Evolutionary conservation across 345 rosid genomes (phyloP).

Genomic region (Murraya koenigii): DNA sequence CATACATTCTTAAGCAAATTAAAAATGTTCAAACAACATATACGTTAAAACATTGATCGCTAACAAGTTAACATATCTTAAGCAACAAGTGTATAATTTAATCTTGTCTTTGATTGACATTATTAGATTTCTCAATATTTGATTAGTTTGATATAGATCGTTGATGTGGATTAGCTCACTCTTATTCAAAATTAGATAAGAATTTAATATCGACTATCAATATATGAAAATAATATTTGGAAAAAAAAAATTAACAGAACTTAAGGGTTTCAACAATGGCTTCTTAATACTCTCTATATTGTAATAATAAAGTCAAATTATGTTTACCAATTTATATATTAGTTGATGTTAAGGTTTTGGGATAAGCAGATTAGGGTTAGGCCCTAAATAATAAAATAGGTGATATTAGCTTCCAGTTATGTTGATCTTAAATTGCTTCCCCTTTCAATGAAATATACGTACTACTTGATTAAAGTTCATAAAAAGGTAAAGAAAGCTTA

Average conservation of each 20-base stretch:
- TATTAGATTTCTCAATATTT: background rate
- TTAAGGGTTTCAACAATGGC: background rate
- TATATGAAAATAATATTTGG: background rate
- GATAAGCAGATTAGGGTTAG: background rate
- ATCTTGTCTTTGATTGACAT: background rate
- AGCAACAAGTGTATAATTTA: background rate
- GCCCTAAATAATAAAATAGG: background rate
- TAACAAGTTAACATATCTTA: constrained; percentile 6
- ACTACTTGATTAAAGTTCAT: too few species aligned
- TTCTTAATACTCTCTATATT: too few species aligned
- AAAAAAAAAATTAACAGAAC: background rate
- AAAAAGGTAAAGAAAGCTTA: too few species aligned
- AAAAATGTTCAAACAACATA: background rate
- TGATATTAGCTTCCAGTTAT: background rate
- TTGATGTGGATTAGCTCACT: background rate
- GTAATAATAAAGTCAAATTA: background rate
- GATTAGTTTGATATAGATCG: background rate
- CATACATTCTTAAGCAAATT: background rate
- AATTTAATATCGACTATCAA: background rate
- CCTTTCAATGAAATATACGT: too few species aligned
- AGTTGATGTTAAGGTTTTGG: background rate
- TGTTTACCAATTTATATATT: background rate
- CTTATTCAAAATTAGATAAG: background rate
- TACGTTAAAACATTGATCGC: constrained; percentile 7
- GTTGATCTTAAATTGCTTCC: background rate